Evolutionary conservation across 192 early-diverging fungal species (phyloP).

Genomic region (Fimicolochytrium jonesii): DNA sequence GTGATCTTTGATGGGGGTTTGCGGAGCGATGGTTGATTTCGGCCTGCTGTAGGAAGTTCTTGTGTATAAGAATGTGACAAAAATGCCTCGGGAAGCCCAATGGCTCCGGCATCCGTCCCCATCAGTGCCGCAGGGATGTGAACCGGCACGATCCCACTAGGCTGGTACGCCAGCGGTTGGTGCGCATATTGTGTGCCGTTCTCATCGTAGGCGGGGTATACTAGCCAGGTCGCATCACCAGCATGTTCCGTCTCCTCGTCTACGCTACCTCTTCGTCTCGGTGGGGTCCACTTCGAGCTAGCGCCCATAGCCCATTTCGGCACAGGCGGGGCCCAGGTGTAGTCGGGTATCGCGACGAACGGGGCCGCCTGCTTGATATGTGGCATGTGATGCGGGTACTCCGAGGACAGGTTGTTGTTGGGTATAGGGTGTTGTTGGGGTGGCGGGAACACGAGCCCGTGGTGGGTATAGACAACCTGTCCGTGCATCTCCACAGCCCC

Average conservation of each 20-base stretch:
- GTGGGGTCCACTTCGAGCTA: background rate
- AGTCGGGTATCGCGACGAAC: background rate
- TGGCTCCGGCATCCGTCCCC: background rate
- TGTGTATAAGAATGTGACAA: no score
- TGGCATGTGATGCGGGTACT: no score
- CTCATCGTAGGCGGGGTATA: background rate
- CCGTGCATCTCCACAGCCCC: background rate
- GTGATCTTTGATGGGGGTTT: no score
- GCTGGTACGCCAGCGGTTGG: background rate
- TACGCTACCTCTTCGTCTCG: background rate
- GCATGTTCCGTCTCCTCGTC: background rate
- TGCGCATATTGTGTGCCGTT: background rate
- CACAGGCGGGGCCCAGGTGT: background rate
- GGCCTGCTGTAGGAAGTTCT: background rate
- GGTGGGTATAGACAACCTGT: background rate
- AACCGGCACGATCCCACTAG: background rate
- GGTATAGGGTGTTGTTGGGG: background rate
- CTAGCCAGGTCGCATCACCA: background rate
- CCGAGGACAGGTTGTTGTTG: no score
- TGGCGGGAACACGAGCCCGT: background rate
- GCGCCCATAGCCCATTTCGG: background rate
- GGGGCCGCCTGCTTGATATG: no score
- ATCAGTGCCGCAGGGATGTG: background rate
- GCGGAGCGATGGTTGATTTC: no score
- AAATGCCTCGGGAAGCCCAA: background rate